Conservation (phyloP, 306 rosid genomes). For the Comarum palustre region DNA sequence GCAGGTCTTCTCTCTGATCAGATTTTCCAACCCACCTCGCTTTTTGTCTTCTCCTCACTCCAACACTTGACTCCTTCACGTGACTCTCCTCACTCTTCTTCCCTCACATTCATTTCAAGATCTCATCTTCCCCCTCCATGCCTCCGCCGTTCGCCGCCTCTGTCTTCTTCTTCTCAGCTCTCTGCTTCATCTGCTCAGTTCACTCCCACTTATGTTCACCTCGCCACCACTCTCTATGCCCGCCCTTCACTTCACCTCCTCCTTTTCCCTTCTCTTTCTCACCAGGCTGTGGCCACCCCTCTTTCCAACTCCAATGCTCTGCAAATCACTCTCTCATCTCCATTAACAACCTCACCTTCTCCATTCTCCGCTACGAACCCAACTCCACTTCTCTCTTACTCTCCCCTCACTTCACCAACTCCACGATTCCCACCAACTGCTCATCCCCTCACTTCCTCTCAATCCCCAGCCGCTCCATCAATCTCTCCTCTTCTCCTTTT, state of each 20-base stretch:
- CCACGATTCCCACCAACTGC: constrained; percentile 22
- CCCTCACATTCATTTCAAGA: background rate
- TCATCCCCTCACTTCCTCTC: constrained; percentile 27
- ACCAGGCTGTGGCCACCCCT: constrained; percentile 87
- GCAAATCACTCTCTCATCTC: constrained; percentile 49
- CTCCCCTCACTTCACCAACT: constrained; percentile 36
- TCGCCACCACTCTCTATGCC: constrained; percentile 33
- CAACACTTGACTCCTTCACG: constrained; percentile 1
- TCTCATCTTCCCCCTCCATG: constrained; percentile 26
- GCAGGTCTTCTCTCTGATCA: too few relatives aligned
- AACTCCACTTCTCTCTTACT: constrained; percentile 54
- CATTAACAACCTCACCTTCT: constrained; percentile 61
- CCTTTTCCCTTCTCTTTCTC: constrained; percentile 69
- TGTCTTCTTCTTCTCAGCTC: background rate
- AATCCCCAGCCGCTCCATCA: constrained; percentile 50
- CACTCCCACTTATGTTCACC: constrained; percentile 33
- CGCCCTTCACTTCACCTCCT: constrained; percentile 54
- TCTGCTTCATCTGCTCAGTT: constrained; percentile 5
- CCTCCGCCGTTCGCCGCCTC: constrained; percentile 18
- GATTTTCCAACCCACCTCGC: background rate
- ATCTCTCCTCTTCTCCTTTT: constrained; percentile 64
- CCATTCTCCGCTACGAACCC: constrained; percentile 52
- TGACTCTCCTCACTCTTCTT: background rate
- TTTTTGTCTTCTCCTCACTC: constrained; percentile 4
- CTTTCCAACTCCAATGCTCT: constrained; percentile 63